These are phyloP conservation scores for Rhynchospora pubera DNA, from an alignment of 176 grass and related monocot genomes.

Conservation along the genomic window DNA sequence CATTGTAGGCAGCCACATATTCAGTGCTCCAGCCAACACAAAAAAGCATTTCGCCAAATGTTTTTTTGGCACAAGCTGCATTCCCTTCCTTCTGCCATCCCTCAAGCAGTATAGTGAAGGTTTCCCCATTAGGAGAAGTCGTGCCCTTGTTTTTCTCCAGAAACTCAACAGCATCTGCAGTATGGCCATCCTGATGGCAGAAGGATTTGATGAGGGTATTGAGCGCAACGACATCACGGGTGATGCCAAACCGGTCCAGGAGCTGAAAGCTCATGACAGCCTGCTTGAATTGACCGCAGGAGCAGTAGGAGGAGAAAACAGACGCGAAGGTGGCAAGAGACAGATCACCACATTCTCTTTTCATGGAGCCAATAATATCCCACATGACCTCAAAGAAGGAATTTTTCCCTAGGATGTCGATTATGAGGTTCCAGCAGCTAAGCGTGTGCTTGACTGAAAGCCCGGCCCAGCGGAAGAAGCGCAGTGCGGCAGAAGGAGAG, in stretches of 20 bases:
- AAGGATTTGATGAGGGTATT: slow-evolving; percentile 72
- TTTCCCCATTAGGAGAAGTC: slow-evolving; percentile 47
- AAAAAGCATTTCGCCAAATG: slow-evolving; percentile 63
- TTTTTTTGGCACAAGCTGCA: slow-evolving; percentile 30
- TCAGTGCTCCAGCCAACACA: slow-evolving; percentile 45
- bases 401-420: slow-evolving; percentile 78
- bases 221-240: slow-evolving; percentile 46
- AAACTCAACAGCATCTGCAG: slow-evolving; percentile 27
- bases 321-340: slow-evolving; percentile 65
- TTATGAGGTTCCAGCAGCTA: slow-evolving; percentile 69
- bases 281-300: slow-evolving; percentile 43
- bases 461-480: slow-evolving; percentile 68
- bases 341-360: slow-evolving; percentile 30
- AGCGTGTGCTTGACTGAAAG: slow-evolving; percentile 33
- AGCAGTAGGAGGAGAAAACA: slow-evolving; percentile 59
- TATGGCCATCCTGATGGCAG: slow-evolving; percentile 38
- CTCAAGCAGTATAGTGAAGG: slow-evolving; percentile 75
- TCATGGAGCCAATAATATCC: slow-evolving; percentile 70
- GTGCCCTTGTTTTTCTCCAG: slow-evolving; percentile 46
- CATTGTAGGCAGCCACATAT: slow-evolving; percentile 44
- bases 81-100: slow-evolving; percentile 75
- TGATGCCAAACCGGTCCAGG: slow-evolving; percentile 53
- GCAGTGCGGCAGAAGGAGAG: slow-evolving; percentile 41
- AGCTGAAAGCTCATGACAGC: slow-evolving; percentile 53
- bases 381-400: slow-evolving; percentile 71